Percentiles rank a stretch among this genome's conserved stretches.
phyloP scores from a whole-genome alignment of 164 flowering plant species.

The Paratinospora sagittata region DNA sequence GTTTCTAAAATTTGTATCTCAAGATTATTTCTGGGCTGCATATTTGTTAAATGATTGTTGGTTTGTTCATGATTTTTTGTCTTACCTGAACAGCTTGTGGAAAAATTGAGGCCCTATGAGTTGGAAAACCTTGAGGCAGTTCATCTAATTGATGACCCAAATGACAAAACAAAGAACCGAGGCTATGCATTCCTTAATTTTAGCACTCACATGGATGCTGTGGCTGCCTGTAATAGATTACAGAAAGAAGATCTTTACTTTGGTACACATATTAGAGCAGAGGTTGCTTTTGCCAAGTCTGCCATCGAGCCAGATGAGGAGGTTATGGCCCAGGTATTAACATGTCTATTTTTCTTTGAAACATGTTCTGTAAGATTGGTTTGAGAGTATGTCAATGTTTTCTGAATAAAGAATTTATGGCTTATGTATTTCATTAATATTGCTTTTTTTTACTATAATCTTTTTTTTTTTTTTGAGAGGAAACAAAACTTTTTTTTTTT shows the following conservation, averaged over 20 bases:
- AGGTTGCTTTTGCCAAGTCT: constrained; percentile 29
- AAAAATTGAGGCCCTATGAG: constrained; percentile 19
- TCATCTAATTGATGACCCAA: constrained; percentile 26
- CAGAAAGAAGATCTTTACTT: constrained; percentile 23
- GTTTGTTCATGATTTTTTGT: constrained; percentile 7
- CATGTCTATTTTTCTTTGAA: background rate
- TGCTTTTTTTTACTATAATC: too few species aligned
- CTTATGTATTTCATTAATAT: background rate
- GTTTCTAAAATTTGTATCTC: background rate
- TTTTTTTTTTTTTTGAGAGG: too few species aligned
- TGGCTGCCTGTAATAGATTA: constrained; percentile 24
- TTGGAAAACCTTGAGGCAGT: constrained; percentile 26
- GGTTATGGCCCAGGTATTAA: constrained; percentile 27
- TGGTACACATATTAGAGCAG: constrained; percentile 22
- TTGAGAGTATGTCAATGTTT: background rate
- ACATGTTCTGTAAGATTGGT: background rate
- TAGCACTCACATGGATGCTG: constrained; percentile 32
- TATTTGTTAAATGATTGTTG: too few species aligned
- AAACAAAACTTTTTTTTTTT: too few species aligned
- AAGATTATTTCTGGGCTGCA: background rate
- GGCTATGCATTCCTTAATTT: constrained; percentile 32
- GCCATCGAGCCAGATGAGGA: constrained; percentile 27
- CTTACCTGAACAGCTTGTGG: constrained; percentile 20
- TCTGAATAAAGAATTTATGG: background rate
- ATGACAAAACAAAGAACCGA: constrained; percentile 21